Conservation (phyloP, 1,284 basidiomycete genomes). For the Papiliotrema laurentii region DNA sequence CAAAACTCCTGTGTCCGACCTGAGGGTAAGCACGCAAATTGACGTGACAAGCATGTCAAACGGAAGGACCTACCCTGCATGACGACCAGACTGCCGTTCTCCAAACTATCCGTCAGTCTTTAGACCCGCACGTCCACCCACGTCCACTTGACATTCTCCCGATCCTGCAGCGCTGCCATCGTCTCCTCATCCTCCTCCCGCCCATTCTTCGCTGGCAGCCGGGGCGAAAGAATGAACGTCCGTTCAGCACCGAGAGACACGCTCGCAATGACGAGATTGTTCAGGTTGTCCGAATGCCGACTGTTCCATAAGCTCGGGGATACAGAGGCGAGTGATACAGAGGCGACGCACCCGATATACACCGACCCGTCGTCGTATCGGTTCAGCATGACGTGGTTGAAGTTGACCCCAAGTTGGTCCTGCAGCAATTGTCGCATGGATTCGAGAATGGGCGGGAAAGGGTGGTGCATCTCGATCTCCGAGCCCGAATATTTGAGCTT, state of each 20-base stretch:
- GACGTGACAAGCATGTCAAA: too few relatives aligned
- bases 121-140: constrained; percentile 11
- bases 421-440: constrained; percentile 48
- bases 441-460: constrained; percentile 49
- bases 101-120: constrained; percentile 31
- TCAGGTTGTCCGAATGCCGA: constrained; percentile 26
- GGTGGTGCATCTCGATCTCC: constrained; percentile 48
- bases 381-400: constrained; percentile 57
- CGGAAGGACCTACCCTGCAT: constrained; percentile 50
- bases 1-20: constrained; percentile 52
- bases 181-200: constrained; percentile 1
- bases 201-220: constrained; percentile 23
- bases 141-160: constrained; percentile 34
- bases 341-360: constrained; percentile 49
- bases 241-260: constrained; percentile 53
- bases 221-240: constrained; percentile 52
- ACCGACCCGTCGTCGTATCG: constrained; percentile 52
- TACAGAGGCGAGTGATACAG: background rate
- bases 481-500: constrained; percentile 51
- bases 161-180: constrained; percentile 18
- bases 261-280: constrained; percentile 53
- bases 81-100: constrained; percentile 52
- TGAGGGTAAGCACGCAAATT: constrained; percentile 5
- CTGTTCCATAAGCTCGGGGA: constrained; percentile 1
- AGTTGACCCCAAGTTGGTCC: constrained; percentile 47